Base-by-base conservation (phyloP, 2,329 filamentous ascomycete genomes). In the Beauveria sp. region DNA sequence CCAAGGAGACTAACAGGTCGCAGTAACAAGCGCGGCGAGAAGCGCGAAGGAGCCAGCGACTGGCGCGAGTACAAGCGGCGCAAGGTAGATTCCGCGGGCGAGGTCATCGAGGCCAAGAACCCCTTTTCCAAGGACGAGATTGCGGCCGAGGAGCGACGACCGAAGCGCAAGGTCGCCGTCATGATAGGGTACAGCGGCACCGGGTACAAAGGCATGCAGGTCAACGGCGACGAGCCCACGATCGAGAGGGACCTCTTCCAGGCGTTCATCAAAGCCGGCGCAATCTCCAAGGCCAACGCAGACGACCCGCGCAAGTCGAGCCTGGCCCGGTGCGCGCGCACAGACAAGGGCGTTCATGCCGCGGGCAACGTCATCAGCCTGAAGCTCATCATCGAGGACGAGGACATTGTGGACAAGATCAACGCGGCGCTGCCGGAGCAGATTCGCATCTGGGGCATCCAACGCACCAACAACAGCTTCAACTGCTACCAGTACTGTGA, bases 191-290 rank as follows among this genome's bases (percentile, higher is more conserved):
- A 99, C 74, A 92, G 92, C 6, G 94, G 94, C 55, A 96, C 91
- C 10, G 94, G 94, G 18, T 99, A 99, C 80, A 92, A 91, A 76
- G 94, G 94, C 69, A 96, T 99, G 87, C 94, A 99, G 77, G 89
- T 99, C 71, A 87, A 88, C 72, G 80, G 81, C 68, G 77, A 86
- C 65, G 87, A 96, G 71, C 92, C 92, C 77, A 99, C 93, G 0
- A 97, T 99, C 65, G 94, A 99, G 77, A 90, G 93, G 48, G 94
- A 99, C 68, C 79, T 99, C 3, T 99, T 99, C 77, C 84, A 86
- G 37, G 94, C 94, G 3, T 93, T 99, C 67, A 89, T 99, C 64
- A 85, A 86, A 3, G 92, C 94, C 3, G 90, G 92, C 20, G 92
- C 94, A 44, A 96, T 99, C 64, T 96, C 92, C 54, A 97, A 97